Base-by-base conservation (phyloP, 768 basidiomycete species). In the Tephrocybe sp. region DNA sequence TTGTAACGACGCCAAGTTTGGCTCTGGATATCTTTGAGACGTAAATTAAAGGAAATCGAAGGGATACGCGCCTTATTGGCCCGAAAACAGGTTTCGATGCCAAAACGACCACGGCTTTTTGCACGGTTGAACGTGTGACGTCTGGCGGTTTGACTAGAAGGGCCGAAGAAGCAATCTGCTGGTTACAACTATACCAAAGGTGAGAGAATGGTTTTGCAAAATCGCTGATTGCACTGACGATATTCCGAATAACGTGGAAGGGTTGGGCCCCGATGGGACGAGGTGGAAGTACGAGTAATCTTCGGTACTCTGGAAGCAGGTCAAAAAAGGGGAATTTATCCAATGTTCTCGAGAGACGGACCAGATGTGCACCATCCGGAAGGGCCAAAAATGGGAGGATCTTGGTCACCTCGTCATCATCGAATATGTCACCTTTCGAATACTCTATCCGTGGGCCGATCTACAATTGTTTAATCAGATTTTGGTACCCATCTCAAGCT, bases 281-380 rank as follows among this genome's bases (percentile, higher is more conserved):
- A 96, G 71, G 64, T 96, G 93, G 63, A 99, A 99, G 68, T 98
- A 98, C 0, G 91, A 92, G 65, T 98, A 98, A 64, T 99, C 97
- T 73, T 98, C 96, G 17, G 83, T 73, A 57, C 84, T 87, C 90
- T 93, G 60, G 40, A 37, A 15, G 51, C 34, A 39, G 38, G 43
- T 55, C 15, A 12, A 30, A 5, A 11, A 30, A n/a, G n/a, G n/a
- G n/a, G n/a, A n/a, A n/a, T n/a, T n/a, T n/a, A n/a, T n/a, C n/a
- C n/a, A 30, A 30, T 30, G 28, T 5, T 11, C 11, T 30, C n/a
- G n/a, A n/a, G 28, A 5, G 28, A 30, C 28, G 11, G 11, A 95
- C 93, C 58, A 97, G 67, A 71, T 99, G 97, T 9, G 97, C 97
- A 15, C 97, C 97, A 62, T 99, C 97, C 1, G 97, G 97, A 23